phyloP scores from a whole-genome alignment of 306 rosid genomes.

The barrel medic (Medicago truncatula) region MtrunA17r5.0-ANR NC_053042.1:30001501-30002000 shows the following conservation, averaged over 20 bases:
- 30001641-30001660: background rate
- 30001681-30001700: background rate
- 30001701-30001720: background rate
- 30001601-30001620: slow-evolving; percentile 7
- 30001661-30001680: background rate
- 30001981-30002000: slow-evolving; percentile 13
- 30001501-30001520: background rate
- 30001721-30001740: no score
- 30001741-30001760: background rate
- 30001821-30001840: background rate
- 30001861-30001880: background rate
- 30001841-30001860: background rate
- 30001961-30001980: slow-evolving; percentile 14
- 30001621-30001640: background rate
- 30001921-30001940: slow-evolving; percentile 28
- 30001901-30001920: slow-evolving; percentile 23
- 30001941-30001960: slow-evolving; percentile 13
- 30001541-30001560: slow-evolving; percentile 7
- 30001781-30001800: background rate
- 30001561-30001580: background rate
- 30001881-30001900: slow-evolving; percentile 6
- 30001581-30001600: background rate
- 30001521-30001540: background rate
- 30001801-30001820: background rate
- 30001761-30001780: background rate